Percentiles rank a stretch among this genome's conserved stretches.
These are phyloP conservation scores for Panicum virgatum DNA, from an alignment of 202 grass and related monocot species.

Conservation along the genomic window DNA sequence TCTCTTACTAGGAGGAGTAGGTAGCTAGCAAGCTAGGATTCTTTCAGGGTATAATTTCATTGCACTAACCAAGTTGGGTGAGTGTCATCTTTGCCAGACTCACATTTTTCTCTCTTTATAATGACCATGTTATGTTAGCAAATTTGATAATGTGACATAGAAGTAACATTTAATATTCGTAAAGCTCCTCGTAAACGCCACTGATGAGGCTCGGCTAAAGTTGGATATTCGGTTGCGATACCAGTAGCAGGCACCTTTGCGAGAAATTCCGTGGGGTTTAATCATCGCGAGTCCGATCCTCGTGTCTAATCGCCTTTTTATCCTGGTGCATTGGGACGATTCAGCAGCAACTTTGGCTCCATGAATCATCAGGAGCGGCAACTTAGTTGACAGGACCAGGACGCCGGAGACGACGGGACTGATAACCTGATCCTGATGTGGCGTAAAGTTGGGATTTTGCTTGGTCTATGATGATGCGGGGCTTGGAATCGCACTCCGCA, in stretches of 20 bases:
- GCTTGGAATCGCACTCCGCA: background rate
- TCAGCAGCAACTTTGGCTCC: slow-evolving; percentile 13
- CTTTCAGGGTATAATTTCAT: too few relatives aligned
- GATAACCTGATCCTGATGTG: slow-evolving; percentile 27
- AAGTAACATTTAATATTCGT: too few relatives aligned
- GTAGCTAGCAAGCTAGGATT: background rate
- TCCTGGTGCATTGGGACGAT: slow-evolving; percentile 8
- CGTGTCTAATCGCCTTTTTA: background rate
- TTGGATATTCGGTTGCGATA: background rate
- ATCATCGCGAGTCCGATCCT: background rate
- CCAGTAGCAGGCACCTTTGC: background rate
- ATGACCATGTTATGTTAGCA: too few relatives aligned
- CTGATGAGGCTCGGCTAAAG: too few relatives aligned
- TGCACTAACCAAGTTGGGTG: too few relatives aligned
- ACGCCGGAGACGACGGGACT: slow-evolving; percentile 18
- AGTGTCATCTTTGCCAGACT: too few relatives aligned
- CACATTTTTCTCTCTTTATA: too few relatives aligned
- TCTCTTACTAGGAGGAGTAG: too few relatives aligned
- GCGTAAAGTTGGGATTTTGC: background rate
- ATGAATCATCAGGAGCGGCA: slow-evolving; percentile 8
- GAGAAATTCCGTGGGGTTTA: background rate
- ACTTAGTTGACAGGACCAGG: slow-evolving; percentile 23
- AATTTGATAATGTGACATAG: too few relatives aligned
- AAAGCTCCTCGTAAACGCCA: too few relatives aligned
- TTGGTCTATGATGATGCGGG: background rate